phyloP scores from a whole-genome alignment of 2,329 filamentous ascomycete species.

The Plectosphaerella sp. region DNA sequence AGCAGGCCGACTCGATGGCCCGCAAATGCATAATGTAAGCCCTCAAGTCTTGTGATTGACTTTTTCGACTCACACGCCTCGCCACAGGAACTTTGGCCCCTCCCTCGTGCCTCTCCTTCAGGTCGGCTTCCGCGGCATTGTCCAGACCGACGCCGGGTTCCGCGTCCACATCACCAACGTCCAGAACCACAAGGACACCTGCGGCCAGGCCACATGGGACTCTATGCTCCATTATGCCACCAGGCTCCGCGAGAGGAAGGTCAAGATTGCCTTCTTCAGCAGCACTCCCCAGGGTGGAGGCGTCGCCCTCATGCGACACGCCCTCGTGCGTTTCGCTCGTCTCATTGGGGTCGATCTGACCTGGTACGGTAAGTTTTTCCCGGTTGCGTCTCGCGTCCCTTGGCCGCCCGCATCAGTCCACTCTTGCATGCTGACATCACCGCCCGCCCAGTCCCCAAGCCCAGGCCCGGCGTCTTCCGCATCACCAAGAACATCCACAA shows the following conservation, averaged over 20 bases:
- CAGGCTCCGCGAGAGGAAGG: slow-evolving; percentile 57
- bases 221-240: slow-evolving; percentile 59
- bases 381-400: neutral
- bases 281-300: slow-evolving; percentile 78
- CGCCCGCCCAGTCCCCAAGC: slow-evolving; percentile 60
- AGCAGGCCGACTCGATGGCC: slow-evolving; percentile 77
- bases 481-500: slow-evolving; percentile 88
- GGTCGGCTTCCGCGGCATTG: slow-evolving; percentile 62
- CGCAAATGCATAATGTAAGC: slow-evolving; percentile 71
- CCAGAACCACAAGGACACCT: slow-evolving; percentile 57
- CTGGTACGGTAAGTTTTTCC: slow-evolving; percentile 57
- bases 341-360: slow-evolving; percentile 63
- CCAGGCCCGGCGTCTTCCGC: slow-evolving; percentile 72
- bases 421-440: slow-evolving; percentile 7
- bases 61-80: neutral
- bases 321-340: slow-evolving; percentile 66
- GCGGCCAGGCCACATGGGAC: slow-evolving; percentile 58
- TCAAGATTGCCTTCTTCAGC: slow-evolving; percentile 74
- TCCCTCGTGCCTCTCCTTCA: slow-evolving; percentile 64
- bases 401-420: neutral
- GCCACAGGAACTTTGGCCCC: slow-evolving; percentile 64
- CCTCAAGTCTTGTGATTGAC: neutral
- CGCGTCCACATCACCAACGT: slow-evolving; percentile 54
- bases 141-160: slow-evolving; percentile 66
- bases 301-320: slow-evolving; percentile 78